Evolutionary conservation across 129 eudicot genomes (phyloP), one percentile per base, ranked within the genome.

Genomic region (Escallonia rubra): DNA sequence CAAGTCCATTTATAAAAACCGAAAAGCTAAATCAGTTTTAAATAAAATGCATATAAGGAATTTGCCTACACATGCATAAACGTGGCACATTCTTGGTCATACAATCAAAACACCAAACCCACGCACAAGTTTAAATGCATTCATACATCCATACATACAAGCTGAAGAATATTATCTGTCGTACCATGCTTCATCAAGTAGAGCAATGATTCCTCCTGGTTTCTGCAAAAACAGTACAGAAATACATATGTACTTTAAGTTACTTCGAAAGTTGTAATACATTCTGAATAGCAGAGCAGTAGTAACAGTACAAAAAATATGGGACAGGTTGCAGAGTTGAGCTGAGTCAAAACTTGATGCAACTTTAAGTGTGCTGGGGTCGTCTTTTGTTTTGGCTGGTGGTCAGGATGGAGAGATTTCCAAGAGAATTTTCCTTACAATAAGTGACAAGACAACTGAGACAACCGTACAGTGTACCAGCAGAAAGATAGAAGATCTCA

Each of bases 141-240:
- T 6, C 43, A 23, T 23, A 57, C 16, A 57, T 67, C 7, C 11
- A 53, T 43, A 67, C 3, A 41, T 57, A 59, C 12, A 6, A 52
- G 47, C 52, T 11, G 50, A 43, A 60, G 47, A 65, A 46, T 43
- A 10, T 55, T 38, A 72, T 39, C 34, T 67, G 14, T 43, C 67
- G 47, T 86, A 92, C 96, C 98, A 92, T 71, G 98, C 98, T 79
- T 92, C 98, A 78, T 92, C 98, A 65, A 92, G 98, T 72, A 92
- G 87, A 70, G 98, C 96, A 78, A 92, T 77, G 73, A 88, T 86
- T 56, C 98, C 98, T 75, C 96, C 98, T 67, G 98, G 98, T 88
- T 92, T 92, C 98, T 92, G 89, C 87, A 80, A 79, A 78, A 60
- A 38, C 66, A 71, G 61, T 42, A 61, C 53, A 70, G 61, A 49